Evolutionary conservation across 805 yeast genomes (phyloP).

Genomic region (Ogataea trehalophila): DNA sequence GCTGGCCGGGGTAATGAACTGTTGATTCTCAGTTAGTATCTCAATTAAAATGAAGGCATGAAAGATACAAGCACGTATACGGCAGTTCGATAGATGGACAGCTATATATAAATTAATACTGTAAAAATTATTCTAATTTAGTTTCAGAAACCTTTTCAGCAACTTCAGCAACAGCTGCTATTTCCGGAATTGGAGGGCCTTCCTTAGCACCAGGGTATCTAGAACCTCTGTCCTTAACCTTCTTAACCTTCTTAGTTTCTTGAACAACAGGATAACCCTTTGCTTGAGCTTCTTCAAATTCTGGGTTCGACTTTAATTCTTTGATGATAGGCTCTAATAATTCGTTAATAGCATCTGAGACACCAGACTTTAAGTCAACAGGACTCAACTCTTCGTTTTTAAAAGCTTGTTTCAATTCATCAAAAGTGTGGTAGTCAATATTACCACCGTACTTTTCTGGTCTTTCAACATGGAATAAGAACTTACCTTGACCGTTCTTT

Average conservation of each 20-base stretch:
- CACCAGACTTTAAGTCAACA: slow-evolving; percentile 90
- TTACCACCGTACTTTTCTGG: slow-evolving; percentile 98
- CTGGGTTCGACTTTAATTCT: slow-evolving; percentile 55
- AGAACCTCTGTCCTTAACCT: slow-evolving; percentile 85
- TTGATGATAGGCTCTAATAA: slow-evolving; percentile 81
- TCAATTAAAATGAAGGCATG: too few species aligned
- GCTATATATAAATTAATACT: neutral
- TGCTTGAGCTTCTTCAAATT: slow-evolving; percentile 67
- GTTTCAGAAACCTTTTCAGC: slow-evolving; percentile 37
- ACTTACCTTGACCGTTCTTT: slow-evolving; percentile 51
- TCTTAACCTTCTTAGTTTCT: slow-evolving; percentile 62
- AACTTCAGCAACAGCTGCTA: slow-evolving; percentile 25
- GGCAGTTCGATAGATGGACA: neutral
- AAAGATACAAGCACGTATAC: too few species aligned
- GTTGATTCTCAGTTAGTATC: too few species aligned
- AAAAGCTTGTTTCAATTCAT: slow-evolving; percentile 66
- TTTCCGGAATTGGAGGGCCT: slow-evolving; percentile 10
- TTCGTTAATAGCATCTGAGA: slow-evolving; percentile 75
- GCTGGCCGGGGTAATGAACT: too few species aligned
- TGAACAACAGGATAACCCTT: slow-evolving; percentile 82
- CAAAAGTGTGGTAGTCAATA: slow-evolving; percentile 63
- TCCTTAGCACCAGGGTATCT: slow-evolving; percentile 70
- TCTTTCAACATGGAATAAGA: slow-evolving; percentile 73
- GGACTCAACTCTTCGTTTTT: slow-evolving; percentile 76
- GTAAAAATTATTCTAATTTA: slow-evolving; percentile 24